Conservation (phyloP, 495 filamentous ascomycete genomes). For the Haplographium delicatum region DNA sequence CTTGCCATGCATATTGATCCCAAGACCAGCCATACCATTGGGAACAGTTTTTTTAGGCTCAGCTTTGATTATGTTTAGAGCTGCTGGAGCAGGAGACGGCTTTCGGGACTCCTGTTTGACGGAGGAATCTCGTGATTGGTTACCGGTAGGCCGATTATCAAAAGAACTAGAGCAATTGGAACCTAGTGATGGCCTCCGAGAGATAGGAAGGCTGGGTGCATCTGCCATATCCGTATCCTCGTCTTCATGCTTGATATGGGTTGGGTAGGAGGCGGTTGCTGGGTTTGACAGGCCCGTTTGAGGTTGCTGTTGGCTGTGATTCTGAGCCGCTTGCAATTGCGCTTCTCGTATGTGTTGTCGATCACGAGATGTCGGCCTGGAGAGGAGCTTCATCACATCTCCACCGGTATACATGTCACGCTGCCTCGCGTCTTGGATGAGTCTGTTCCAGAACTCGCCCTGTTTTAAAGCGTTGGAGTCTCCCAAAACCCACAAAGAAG, state of each 20-base stretch:
- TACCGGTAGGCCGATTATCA: neutral
- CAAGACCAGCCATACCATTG: neutral
- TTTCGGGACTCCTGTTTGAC: conserved; percentile 2
- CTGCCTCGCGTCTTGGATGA: conserved; percentile 72
- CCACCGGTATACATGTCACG: conserved; percentile 74
- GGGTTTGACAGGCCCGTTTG: conserved; percentile 10
- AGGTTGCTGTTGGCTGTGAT: neutral
- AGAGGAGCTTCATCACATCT: conserved; percentile 46
- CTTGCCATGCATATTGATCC: conserved; percentile 21
- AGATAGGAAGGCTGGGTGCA: conserved; percentile 28
- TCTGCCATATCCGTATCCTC: conserved; percentile 58
- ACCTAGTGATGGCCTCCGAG: conserved; percentile 17
- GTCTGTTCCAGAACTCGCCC: conserved; percentile 81
- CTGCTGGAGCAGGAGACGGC: neutral
- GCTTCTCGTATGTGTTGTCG: conserved; percentile 24
- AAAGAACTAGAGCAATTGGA: conserved; percentile 10
- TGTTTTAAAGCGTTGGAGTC: conserved; percentile 80
- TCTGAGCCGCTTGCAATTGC: neutral
- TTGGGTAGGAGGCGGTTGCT: neutral
- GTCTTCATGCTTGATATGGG: conserved; percentile 12
- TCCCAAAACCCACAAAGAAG: conserved; percentile 90
- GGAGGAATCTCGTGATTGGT: neutral
- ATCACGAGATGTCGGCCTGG: conserved; percentile 29
- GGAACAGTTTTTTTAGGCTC: neutral
- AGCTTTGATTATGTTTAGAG: neutral